Conservation (phyloP, 768 basidiomycete species). For the Podaxis pistillaris region DNA sequence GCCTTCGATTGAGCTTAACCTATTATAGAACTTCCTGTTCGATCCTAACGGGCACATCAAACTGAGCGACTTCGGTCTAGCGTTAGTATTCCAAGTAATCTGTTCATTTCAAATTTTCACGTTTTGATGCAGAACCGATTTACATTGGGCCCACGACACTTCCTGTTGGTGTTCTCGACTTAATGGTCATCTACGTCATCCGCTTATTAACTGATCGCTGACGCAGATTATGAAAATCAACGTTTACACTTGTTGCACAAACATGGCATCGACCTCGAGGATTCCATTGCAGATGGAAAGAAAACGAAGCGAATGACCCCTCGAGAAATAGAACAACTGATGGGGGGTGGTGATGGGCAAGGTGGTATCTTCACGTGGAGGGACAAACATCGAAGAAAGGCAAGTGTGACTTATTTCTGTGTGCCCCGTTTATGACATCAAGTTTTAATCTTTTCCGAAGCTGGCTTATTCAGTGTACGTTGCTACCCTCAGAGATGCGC, state of each 20-base stretch:
- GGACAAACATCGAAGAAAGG: constrained; percentile 90
- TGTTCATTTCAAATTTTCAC: constrained; percentile 15
- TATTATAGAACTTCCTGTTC: constrained; percentile 87
- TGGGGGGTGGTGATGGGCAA: constrained; percentile 80
- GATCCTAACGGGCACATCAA: constrained; percentile 91
- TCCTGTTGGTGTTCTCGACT: constrained; percentile 52
- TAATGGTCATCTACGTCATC: constrained; percentile 17
- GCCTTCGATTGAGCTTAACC: constrained; percentile 18
- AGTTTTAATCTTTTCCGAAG: constrained; percentile 35
- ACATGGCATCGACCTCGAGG: constrained; percentile 94
- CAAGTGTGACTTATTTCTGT: constrained; percentile 33
- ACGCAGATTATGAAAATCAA: constrained; percentile 90
- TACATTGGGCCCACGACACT: constrained; percentile 97
- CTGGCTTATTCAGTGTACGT: constrained; percentile 88
- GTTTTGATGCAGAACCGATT: constrained; percentile 62
- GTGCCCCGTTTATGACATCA: constrained; percentile 21
- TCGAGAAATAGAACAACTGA: constrained; percentile 78
- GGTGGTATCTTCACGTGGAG: constrained; percentile 93
- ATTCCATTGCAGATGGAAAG: constrained; percentile 62
- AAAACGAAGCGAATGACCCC: constrained; percentile 79
- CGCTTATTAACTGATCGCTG: constrained; percentile 19
- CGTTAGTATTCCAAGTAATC: constrained; percentile 54
- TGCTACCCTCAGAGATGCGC: constrained; percentile 16
- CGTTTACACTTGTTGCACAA: constrained; percentile 84
- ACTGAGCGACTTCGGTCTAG: constrained; percentile 94